A percentile compares a stretch with the other conserved stretches of the same genome.
These are phyloP conservation scores for Xylaria sp. DNA, from an alignment of 2,329 filamentous ascomycete genomes.

Conservation along the genomic window DNA sequence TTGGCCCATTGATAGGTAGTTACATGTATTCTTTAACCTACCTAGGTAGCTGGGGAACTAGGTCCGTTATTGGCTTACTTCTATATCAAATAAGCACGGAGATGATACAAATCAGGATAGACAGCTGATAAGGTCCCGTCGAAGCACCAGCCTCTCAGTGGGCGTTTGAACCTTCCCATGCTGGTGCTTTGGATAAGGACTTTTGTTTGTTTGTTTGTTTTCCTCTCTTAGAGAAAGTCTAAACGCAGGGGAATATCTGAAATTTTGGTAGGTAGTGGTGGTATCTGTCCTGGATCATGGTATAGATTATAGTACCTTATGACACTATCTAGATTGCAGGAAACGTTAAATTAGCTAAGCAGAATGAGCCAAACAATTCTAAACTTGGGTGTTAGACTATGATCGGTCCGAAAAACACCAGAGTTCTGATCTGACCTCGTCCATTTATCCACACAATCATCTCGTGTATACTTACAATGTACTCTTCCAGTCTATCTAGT, in stretches of 20 bases:
- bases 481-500: too few relatives aligned
- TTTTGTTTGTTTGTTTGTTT: background rate
- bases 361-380: constrained; percentile 1
- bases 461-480: too few relatives aligned
- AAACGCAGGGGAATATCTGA: background rate
- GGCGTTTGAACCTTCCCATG: background rate
- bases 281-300: background rate
- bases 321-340: background rate
- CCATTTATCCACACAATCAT: background rate
- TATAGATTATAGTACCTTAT: background rate
- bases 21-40: background rate
- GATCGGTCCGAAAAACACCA: background rate
- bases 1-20: background rate
- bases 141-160: background rate
- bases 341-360: constrained; percentile 23
- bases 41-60: constrained; percentile 9
- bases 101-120: constrained; percentile 22
- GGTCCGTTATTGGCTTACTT: constrained; percentile 9
- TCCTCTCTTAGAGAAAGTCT: background rate
- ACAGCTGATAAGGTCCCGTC: constrained; percentile 24
- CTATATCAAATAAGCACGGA: constrained; percentile 13
- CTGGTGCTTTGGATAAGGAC: background rate
- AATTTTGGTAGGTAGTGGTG: background rate
- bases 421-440: background rate
- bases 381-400: background rate